Conservation (phyloP, 768 basidiomycete species). For the Boletus fagicola region DNA sequence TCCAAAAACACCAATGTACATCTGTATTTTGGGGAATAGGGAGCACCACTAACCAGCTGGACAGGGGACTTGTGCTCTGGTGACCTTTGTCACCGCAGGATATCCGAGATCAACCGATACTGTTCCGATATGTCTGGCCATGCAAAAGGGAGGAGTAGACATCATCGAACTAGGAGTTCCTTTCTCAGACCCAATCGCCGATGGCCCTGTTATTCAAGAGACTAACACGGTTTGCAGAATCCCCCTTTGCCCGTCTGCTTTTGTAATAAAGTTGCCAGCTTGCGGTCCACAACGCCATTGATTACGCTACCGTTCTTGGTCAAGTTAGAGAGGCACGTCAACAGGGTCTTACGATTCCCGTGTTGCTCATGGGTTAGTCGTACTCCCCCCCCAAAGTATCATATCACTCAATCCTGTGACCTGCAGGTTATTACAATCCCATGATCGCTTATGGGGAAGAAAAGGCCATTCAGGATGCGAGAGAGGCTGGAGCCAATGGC, state of each 20-base stretch:
- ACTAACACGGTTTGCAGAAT: conserved; percentile 72
- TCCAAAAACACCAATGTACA: conserved; percentile 23
- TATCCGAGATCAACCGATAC: conserved; percentile 80
- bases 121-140: conserved; percentile 82
- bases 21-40: not conserved
- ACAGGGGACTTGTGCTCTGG: conserved; percentile 52
- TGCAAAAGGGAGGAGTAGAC: conserved; percentile 92
- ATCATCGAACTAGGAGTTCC: conserved; percentile 89
- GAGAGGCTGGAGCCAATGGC: conserved; percentile 90
- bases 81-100: conserved; percentile 94
- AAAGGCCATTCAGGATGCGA: conserved; percentile 86
- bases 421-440: conserved; percentile 94
- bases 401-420: not conserved
- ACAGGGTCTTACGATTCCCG: conserved; percentile 80
- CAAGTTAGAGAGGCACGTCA: conserved; percentile 74
- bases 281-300: conserved; percentile 77
- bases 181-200: conserved; percentile 88
- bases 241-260: not conserved
- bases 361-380: conserved; percentile 46
- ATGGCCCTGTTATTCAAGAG: conserved; percentile 91
- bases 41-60: conserved; percentile 3
- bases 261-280: conserved; percentile 49
- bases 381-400: not conserved
- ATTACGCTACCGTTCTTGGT: conserved; percentile 71
- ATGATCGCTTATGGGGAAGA: conserved; percentile 94